phyloP scores from a whole-genome alignment of 2,329 filamentous ascomycete species.

The Ceratocystis harringtonii region DNA sequence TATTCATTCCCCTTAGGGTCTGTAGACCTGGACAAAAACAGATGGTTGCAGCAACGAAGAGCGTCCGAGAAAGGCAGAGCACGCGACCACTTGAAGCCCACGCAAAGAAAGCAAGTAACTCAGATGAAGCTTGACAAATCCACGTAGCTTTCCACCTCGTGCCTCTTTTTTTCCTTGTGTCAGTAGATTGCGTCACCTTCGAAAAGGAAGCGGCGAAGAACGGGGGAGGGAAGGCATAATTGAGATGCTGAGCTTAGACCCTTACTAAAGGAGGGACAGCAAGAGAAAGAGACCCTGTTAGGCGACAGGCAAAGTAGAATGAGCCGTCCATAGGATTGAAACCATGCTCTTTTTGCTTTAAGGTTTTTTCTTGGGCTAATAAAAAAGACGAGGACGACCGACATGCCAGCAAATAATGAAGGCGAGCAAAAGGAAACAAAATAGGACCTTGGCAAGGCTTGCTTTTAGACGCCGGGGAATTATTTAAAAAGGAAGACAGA shows the following conservation, averaged over 20 bases:
- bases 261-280: neutral
- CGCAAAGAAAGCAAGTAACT: no score
- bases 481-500: neutral
- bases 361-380: no score
- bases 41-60: neutral
- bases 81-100: no score
- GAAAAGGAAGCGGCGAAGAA: neutral
- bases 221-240: neutral
- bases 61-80: neutral
- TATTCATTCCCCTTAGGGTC: neutral
- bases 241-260: neutral
- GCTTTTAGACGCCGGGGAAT: neutral
- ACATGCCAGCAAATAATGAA: neutral
- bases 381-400: no score
- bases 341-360: neutral
- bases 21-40: neutral
- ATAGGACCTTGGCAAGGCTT: neutral
- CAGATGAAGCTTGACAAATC: no score
- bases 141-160: neutral
- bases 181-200: neutral
- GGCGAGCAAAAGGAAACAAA: neutral
- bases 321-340: neutral
- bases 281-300: neutral
- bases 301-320: neutral
- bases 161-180: neutral